Base-by-base conservation (phyloP, 805 yeast species). In the Wickerhamiella nectarea region DNA sequence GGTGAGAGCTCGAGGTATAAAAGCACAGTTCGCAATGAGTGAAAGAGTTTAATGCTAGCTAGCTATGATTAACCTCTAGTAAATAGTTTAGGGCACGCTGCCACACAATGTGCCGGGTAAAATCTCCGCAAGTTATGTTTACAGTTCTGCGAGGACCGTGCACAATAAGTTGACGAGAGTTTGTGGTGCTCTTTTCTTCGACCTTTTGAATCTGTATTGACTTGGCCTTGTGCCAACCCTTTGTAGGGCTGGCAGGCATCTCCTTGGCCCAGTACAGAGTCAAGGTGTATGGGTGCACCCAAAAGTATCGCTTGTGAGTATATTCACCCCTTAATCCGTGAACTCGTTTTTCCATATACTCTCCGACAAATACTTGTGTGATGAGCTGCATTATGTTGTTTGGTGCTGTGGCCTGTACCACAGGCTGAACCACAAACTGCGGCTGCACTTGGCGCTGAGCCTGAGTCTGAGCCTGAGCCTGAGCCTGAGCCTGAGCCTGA, bases 231-330 rank as follows among this genome's bases (percentile, higher is more conserved):
- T 72, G 75, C 2, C 71, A 70, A 2, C 36, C 26, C 3, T 26
- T 34, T 8, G 85, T 81, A 51, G 80, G 78, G 38, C 80, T 58
- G 0, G 79, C 80, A 1, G 96, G 96, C 55, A 82, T 83, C 10
- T 76, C 69, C 4, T 73, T 70, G 3, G 89, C 78, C 98, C 98
- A 89, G 61, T 84, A 86, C 38, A 89, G 67, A 0, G 95, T 84
- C 66, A 85, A 64, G 7, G 91, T 80, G 61, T 87, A 87, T 3
- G 98, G 97, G 62, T 89, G 94, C 36, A 91, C 75, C 97, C 97
- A 91, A 70, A 89, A 89, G 64, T 75, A 89, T 51, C 96, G 72
- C 56, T 81, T 91, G 57, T 89, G 98, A 47, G 95, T 73, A 1
- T 80, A 70, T 35, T 55, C 55, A 6, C 69, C 61, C 31, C 84